Percentiles rank a stretch among this genome's conserved stretches.
These are phyloP conservation scores for Madurella mycetomatis DNA, from an alignment of 2,329 filamentous ascomycete species.

Conservation along the genomic window DNA sequence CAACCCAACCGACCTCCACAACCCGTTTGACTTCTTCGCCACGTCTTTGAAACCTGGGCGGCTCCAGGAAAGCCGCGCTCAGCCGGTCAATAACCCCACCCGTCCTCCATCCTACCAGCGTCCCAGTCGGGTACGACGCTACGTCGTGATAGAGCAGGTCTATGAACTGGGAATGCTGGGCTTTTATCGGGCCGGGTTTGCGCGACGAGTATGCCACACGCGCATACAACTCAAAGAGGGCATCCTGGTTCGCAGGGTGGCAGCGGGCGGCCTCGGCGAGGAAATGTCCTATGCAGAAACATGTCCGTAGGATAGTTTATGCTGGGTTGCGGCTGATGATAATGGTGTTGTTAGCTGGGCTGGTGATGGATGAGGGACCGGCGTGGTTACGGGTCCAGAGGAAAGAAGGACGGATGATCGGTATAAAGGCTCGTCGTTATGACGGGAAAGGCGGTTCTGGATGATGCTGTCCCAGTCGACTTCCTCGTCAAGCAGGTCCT, in stretches of 20 bases:
- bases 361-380: background rate
- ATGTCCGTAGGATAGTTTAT: constrained; percentile 48
- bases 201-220: constrained; percentile 55
- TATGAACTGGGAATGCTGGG: constrained; percentile 55
- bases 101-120: constrained; percentile 13
- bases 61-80: constrained; percentile 8
- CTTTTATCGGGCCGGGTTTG: constrained; percentile 32
- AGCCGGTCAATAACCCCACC: constrained; percentile 11
- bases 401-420: background rate
- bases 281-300: constrained; percentile 61
- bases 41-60: no score
- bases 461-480: constrained; percentile 39
- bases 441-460: constrained; percentile 38
- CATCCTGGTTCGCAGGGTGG: constrained; percentile 33
- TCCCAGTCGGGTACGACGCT: constrained; percentile 7
- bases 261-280: constrained; percentile 41
- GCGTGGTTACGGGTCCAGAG: background rate
- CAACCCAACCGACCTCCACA: constrained; percentile 4
- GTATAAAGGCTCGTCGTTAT: constrained; percentile 31
- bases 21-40: constrained; percentile 2
- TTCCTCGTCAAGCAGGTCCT: constrained; percentile 35
- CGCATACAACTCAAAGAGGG: constrained; percentile 59
- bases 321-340: constrained; percentile 30
- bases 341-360: background rate
- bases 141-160: constrained; percentile 14